These are phyloP conservation scores for Podaxis sp. DNA, from an alignment of 768 basidiomycete genomes.

Conservation along the genomic window DNA sequence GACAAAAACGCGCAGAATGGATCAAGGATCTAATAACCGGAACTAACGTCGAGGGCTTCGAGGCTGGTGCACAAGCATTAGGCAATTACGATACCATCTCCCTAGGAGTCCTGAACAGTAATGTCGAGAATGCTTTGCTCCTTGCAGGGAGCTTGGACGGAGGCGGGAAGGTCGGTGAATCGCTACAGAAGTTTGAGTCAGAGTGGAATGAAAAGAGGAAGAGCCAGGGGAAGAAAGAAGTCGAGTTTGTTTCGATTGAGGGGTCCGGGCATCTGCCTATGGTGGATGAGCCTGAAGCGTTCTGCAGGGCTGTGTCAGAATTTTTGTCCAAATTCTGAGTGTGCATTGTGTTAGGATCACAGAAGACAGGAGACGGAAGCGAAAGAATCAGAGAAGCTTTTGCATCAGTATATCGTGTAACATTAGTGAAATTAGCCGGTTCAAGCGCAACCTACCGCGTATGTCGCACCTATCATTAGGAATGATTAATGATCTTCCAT, in stretches of 20 bases:
- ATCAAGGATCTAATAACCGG: constrained; percentile 36
- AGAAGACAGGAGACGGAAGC: not conserved
- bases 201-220: constrained; percentile 30
- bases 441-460: no score
- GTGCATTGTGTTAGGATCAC: not conserved
- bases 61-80: constrained; percentile 45
- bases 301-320: constrained; percentile 30
- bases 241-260: constrained; percentile 35
- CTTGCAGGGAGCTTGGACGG: constrained; percentile 50
- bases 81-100: constrained; percentile 40
- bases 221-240: constrained; percentile 15
- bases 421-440: not conserved
- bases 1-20: constrained; percentile 24
- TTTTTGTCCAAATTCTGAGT: constrained; percentile 3
- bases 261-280: constrained; percentile 51
- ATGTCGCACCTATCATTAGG: no score
- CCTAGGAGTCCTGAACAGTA: constrained; percentile 21
- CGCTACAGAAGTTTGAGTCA: constrained; percentile 33
- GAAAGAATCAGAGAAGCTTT: not conserved
- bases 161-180: constrained; percentile 42
- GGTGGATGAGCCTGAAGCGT: constrained; percentile 47
- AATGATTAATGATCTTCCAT: no score
- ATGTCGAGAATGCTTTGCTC: constrained; percentile 36
- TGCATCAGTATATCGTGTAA: not conserved
- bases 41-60: constrained; percentile 44